Evolutionary conservation across 1,284 basidiomycete species (phyloP).

Genomic region (Peniophora sp.): DNA sequence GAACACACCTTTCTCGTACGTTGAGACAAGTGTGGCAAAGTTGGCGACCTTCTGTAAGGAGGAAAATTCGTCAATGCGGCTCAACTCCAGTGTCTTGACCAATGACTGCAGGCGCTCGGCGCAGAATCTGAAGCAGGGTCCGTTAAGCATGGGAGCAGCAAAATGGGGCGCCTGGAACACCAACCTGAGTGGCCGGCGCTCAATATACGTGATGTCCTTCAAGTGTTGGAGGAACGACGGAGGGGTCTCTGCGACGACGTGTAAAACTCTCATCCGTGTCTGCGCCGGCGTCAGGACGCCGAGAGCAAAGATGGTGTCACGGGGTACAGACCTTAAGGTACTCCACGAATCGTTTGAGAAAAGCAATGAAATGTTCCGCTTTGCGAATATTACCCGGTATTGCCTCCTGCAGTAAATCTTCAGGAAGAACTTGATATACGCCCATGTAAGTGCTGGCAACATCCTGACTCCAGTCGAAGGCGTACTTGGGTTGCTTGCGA

Average conservation of each 20-base stretch:
- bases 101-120: conserved; percentile 93
- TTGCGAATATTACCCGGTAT: conserved; percentile 98
- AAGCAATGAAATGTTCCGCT: conserved; percentile 98
- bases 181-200: conserved; percentile 87
- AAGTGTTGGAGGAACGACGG: conserved; percentile 97
- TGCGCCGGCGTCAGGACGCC: conserved; percentile 20
- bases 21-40: conserved; percentile 96
- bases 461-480: conserved; percentile 3
- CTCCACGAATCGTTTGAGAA: conserved; percentile 96
- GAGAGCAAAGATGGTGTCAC: not conserved
- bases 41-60: conserved; percentile 92
- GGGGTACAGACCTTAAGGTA: conserved; percentile 77
- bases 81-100: conserved; percentile 89
- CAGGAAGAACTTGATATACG: conserved; percentile 67
- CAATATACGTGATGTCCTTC: conserved; percentile 99
- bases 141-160: not conserved
- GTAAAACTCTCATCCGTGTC: conserved; percentile 98
- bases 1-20: conserved; percentile 87
- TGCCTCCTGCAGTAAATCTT: conserved; percentile 92
- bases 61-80: conserved; percentile 85
- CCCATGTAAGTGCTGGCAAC: not conserved
- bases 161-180: conserved; percentile 8
- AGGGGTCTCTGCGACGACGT: conserved; percentile 99
- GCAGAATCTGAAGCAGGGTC: conserved; percentile 61
- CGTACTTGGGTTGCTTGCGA: conserved; percentile 86